A percentile compares a stretch with the other conserved stretches of the same genome.
These are phyloP conservation scores for Solanum chilense DNA, from an alignment of 257 asterid genomes.

Conservation along the genomic window DNA sequence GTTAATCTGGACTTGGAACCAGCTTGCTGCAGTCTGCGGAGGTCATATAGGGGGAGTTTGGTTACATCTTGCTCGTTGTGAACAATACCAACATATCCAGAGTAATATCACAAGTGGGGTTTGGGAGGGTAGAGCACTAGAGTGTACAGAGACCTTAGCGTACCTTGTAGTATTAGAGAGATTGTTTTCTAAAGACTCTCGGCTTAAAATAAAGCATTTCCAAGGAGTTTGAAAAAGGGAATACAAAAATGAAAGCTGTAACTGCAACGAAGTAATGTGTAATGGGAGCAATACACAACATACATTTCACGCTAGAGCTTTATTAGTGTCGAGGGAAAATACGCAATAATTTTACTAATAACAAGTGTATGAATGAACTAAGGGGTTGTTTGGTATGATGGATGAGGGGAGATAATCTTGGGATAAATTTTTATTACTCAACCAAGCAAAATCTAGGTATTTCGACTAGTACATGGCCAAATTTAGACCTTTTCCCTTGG, in stretches of 20 bases:
- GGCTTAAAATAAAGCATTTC: background rate
- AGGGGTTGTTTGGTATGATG: background rate
- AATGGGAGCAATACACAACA: background rate
- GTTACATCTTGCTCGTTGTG: background rate
- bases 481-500: background rate
- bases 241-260: background rate
- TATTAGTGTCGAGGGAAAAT: background rate
- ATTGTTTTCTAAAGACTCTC: background rate
- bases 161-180: too few species aligned
- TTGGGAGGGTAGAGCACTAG: background rate
- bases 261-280: background rate
- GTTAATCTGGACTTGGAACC: background rate
- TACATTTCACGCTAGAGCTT: background rate
- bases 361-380: background rate
- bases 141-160: background rate
- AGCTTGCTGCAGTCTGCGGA: background rate
- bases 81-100: background rate
- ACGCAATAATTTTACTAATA: background rate
- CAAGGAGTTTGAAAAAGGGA: background rate
- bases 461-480: background rate
- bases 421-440: background rate
- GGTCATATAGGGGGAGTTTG: background rate
- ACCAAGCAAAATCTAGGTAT: background rate
- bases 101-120: background rate
- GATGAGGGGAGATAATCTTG: background rate